A percentile compares a stretch with the other conserved stretches of the same genome.
Evolutionary conservation across 2,329 filamentous ascomycete species (phyloP).

Genomic region (Apiospora koreana): DNA sequence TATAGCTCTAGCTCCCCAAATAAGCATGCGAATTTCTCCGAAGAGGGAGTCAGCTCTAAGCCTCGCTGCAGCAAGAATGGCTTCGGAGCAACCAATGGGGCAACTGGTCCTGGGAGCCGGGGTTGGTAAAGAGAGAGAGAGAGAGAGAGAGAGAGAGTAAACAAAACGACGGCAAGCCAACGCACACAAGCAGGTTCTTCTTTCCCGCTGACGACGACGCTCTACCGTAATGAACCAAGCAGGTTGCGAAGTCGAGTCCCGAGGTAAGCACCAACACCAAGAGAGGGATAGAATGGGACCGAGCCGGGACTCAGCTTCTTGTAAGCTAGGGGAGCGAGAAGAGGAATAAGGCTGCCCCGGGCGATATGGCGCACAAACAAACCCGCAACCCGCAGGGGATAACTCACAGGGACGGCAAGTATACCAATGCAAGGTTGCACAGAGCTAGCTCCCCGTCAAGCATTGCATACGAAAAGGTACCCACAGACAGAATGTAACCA

Average conservation of each 20-base stretch:
- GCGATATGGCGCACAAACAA: background rate
- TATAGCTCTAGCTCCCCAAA: background rate
- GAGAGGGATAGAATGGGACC: slow-evolving; percentile 19
- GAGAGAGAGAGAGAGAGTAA: slow-evolving; percentile 10
- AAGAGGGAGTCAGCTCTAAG: slow-evolving; percentile 4
- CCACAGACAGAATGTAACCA: slow-evolving; percentile 5
- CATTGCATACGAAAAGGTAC: slow-evolving; percentile 6
- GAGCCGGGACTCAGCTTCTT: slow-evolving; percentile 16
- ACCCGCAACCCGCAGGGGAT: slow-evolving; percentile 3
- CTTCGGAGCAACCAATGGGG: slow-evolving; percentile 3
- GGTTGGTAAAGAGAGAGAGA: slow-evolving; percentile 3
- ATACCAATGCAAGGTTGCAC: background rate
- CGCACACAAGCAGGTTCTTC: slow-evolving; percentile 4
- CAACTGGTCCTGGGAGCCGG: background rate
- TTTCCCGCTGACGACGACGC: background rate
- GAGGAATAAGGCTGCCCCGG: slow-evolving; percentile 12
- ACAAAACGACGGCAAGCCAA: slow-evolving; percentile 14
- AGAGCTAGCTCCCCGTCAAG: background rate
- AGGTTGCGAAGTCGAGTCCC: slow-evolving; percentile 5
- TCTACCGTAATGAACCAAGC: background rate
- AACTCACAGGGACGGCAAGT: background rate
- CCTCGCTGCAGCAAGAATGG: background rate
- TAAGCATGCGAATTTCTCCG: background rate
- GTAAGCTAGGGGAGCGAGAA: background rate
- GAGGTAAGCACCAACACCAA: slow-evolving; percentile 15